Percentiles rank a stretch among this genome's conserved stretches.
These are phyloP conservation scores for Podospora didyma DNA, from an alignment of 495 filamentous ascomycete genomes.

Conservation along the genomic window DNA sequence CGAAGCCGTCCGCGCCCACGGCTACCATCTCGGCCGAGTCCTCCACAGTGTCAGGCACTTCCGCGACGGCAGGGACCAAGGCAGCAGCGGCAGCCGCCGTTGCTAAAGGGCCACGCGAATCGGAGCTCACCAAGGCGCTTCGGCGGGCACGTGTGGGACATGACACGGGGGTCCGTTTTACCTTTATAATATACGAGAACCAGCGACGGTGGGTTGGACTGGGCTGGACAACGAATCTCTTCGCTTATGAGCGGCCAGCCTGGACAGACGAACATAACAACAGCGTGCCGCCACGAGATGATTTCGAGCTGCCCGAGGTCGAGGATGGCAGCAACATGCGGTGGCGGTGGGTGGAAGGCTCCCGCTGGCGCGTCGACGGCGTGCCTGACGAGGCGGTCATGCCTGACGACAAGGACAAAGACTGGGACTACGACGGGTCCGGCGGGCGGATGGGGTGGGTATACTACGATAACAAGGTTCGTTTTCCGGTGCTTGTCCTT, in stretches of 20 bases:
- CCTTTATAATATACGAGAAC: slow-evolving; percentile 94
- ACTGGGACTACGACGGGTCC: slow-evolving; percentile 47
- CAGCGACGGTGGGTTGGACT: slow-evolving; percentile 93
- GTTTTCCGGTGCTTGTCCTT: slow-evolving; percentile 8
- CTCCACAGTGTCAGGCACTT: slow-evolving; percentile 11
- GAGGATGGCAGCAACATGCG: slow-evolving; percentile 67
- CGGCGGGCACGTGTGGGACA: slow-evolving; percentile 33
- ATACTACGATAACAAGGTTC: slow-evolving; percentile 96
- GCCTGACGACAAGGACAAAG: slow-evolving; percentile 38
- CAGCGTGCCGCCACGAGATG: slow-evolving; percentile 66
- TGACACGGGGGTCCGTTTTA: slow-evolving; percentile 81
- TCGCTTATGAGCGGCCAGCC: slow-evolving; percentile 79
- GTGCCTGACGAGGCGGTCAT: slow-evolving; percentile 51
- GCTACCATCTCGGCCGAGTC: slow-evolving; percentile 15
- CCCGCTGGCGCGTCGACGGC: slow-evolving; percentile 86
- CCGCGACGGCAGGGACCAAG: slow-evolving; percentile 9
- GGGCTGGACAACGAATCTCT: slow-evolving; percentile 88
- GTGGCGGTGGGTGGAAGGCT: slow-evolving; percentile 86
- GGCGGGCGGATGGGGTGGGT: slow-evolving; percentile 79
- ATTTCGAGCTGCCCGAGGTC: slow-evolving; percentile 84
- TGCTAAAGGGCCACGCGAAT: slow-evolving; percentile 19
- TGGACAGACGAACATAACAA: slow-evolving; percentile 98
- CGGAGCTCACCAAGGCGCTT: slow-evolving; percentile 34
- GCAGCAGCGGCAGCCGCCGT: slow-evolving; percentile 2
- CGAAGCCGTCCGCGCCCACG: slow-evolving; percentile 16